Evolutionary conservation across 192 early-diverging fungal species (phyloP).

Genomic region (Rhizophagus sp.): DNA sequence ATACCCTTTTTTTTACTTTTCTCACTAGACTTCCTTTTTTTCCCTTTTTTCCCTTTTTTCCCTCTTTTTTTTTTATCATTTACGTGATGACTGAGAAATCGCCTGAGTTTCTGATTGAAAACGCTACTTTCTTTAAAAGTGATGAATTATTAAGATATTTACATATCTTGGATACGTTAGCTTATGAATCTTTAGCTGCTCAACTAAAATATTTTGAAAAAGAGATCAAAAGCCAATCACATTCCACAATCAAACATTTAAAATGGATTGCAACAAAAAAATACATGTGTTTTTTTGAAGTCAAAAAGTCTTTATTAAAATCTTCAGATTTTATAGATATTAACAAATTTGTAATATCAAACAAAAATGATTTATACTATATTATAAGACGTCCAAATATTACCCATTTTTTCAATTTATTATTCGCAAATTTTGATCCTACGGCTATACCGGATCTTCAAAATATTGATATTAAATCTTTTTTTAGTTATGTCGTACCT

Average conservation of each 20-base stretch:
- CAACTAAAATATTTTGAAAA: not conserved
- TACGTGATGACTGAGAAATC: too few relatives aligned
- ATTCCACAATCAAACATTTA: not conserved
- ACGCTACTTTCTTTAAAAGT: not conserved
- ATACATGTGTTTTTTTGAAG: not conserved
- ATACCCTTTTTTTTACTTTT: too few relatives aligned
- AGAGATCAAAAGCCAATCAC: not conserved
- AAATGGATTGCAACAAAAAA: not conserved
- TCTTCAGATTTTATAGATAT: not conserved
- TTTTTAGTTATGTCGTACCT: not conserved
- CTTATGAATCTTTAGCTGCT: not conserved
- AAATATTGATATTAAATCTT: not conserved
- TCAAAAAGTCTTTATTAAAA: not conserved
- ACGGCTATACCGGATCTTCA: not conserved
- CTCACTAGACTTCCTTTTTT: too few relatives aligned
- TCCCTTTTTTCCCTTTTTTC: too few relatives aligned
- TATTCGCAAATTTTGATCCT: not conserved
- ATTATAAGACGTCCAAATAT: not conserved
- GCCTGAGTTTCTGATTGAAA: too few relatives aligned
- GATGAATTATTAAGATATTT: not conserved
- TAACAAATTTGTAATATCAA: not conserved
- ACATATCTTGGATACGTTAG: not conserved
- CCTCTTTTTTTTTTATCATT: too few relatives aligned
- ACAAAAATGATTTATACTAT: not conserved
- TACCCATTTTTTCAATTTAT: not conserved